Conservation (phyloP, 495 filamentous ascomycete species). For the Friedmanniomyces endolithicus region DNA sequence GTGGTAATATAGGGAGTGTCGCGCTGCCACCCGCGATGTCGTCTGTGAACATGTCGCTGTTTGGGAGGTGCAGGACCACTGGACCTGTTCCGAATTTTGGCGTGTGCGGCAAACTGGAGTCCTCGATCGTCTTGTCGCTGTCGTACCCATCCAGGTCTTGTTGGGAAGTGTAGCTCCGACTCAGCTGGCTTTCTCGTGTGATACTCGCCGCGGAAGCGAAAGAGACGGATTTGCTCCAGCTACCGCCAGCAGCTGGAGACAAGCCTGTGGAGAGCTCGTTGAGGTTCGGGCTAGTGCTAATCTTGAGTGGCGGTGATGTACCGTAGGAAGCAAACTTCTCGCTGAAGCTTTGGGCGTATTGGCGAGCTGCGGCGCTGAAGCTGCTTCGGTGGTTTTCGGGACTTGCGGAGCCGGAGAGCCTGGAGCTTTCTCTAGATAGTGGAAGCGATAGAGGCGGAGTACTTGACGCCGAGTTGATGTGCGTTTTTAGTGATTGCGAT, state of each 20-base stretch:
- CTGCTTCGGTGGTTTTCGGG: conserved; percentile 18
- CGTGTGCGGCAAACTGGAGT: conserved; percentile 14
- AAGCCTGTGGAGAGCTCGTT: conserved; percentile 11
- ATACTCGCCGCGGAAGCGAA: conserved; percentile 10
- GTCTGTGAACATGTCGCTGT: conserved; percentile 4
- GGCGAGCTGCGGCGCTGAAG: conserved; percentile 17
- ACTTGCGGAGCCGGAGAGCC: conserved; percentile 5
- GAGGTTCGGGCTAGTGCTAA: conserved; percentile 5
- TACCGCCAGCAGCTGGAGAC: neutral
- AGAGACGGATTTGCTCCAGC: conserved; percentile 18
- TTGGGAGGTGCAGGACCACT: neutral
- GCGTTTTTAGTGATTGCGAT: conserved; percentile 12
- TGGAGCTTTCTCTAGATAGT: neutral
- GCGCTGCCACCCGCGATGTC: neutral
- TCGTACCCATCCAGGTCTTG: conserved; percentile 14
- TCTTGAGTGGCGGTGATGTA: conserved; percentile 16
- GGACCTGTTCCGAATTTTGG: neutral
- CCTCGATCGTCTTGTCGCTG: conserved; percentile 19
- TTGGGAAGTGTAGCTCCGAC: neutral
- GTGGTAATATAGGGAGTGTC: neutral
- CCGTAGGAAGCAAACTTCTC: conserved; percentile 17
- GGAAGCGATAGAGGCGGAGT: conserved; percentile 12
- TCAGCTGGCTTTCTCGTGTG: neutral
- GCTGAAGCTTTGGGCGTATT: conserved; percentile 18
- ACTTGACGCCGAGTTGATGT: conserved; percentile 4